Base-by-base conservation (phyloP, 352 stramenopile genomes). In the Globisporangium barbulae region DNA sequence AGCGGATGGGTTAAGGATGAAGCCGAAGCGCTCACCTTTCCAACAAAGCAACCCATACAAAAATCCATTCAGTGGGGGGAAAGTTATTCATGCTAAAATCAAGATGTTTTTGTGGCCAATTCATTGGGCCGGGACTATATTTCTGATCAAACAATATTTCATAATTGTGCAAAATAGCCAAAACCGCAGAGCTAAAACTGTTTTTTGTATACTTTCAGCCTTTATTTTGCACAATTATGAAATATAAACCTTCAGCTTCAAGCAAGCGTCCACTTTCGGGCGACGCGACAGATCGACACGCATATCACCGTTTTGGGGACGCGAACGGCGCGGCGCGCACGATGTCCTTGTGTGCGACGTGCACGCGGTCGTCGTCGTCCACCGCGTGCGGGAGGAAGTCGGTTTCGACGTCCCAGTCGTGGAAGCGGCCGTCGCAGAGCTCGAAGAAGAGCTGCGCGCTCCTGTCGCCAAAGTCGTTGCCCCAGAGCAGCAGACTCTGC, bases 391-490 rank as follows among this genome's bases (percentile, higher is more conserved):
- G 70, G 21, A 75, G 52, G 50, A 90, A 83, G 65, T 92, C 83
- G 4, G 72, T 89, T 65, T 90, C 73, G 37, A 89, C 68, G 50
- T 63, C 53, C 39, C 62, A 66, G n/a, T 83, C 58, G 28, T 68
- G 42, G 45, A 88, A 83, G 6, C 70, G 68, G 6, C 70, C 72
- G 8, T 62, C 54, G 37, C 70, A 78, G 17, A 92, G 65, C 47
- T 85, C 70, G 12, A 78, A 22, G 53, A 90, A 76, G 1, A 80
- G 50, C 22, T 35, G 50, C 5, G 74, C 70, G 2, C 78, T 71
- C 28, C 59, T 57, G 7, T 57, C 49, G 21, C 81, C 81, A 65
- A 90, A 92, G 61, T 87, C 73, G 64, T 92, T 92, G 9, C 76
- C 83, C 81, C 79, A 92, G 8, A 92, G 71, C 33, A 90, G 48